Conservation (phyloP, 768 basidiomycete genomes). For the Agaricus blazei region DNA sequence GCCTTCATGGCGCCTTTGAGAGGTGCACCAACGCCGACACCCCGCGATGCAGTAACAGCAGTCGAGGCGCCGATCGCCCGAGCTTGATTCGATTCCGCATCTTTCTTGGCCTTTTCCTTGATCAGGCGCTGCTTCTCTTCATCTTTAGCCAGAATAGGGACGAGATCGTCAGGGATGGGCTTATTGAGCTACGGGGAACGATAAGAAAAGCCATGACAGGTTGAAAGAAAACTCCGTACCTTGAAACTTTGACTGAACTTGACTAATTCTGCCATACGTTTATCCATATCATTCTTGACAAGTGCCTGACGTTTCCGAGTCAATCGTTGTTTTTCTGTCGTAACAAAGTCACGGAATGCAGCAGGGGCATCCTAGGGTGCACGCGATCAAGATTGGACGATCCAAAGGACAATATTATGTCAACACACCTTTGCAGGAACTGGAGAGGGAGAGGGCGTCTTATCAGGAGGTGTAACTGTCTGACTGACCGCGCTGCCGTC, state of each 20-base stretch:
- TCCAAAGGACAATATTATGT: neutral
- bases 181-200: constrained; percentile 68
- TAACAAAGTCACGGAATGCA: constrained; percentile 91
- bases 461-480: constrained; percentile 41
- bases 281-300: constrained; percentile 91
- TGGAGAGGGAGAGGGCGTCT: constrained; percentile 61
- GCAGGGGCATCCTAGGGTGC: constrained; percentile 40
- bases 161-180: constrained; percentile 91
- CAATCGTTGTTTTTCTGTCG: constrained; percentile 83
- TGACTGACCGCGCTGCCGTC: constrained; percentile 53
- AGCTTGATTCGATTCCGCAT: constrained; percentile 61
- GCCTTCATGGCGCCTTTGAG: constrained; percentile 21
- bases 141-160: constrained; percentile 90
- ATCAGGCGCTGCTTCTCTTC: constrained; percentile 86
- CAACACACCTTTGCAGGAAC: constrained; percentile 44
- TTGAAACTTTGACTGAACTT: constrained; percentile 95
- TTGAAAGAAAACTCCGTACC: constrained; percentile 38
- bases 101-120: constrained; percentile 66
- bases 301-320: constrained; percentile 88
- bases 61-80: constrained; percentile 64
- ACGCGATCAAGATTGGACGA: constrained; percentile 3
- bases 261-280: constrained; percentile 86
- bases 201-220: neutral
- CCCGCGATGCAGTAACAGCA: constrained; percentile 45
- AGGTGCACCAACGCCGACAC: constrained; percentile 26